Evolutionary conservation across 2,329 filamentous ascomycete species (phyloP).

Genomic region (Phoma sp.): DNA sequence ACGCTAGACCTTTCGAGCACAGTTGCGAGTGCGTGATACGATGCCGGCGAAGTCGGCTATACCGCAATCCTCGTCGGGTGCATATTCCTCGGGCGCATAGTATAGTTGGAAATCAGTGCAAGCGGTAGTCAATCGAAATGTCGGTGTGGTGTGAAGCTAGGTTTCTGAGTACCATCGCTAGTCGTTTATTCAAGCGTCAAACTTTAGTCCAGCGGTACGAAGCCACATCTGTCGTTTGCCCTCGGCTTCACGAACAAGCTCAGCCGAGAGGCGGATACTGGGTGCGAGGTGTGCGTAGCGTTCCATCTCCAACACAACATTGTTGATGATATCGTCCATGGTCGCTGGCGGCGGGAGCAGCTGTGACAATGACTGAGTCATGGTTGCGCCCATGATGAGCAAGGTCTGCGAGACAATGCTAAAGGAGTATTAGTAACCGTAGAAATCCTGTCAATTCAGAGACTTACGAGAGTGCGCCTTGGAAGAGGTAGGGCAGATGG

Average conservation of each 20-base stretch:
- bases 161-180: too few relatives aligned
- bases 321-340: constrained; percentile 78
- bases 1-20: neutral
- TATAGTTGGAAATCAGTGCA: neutral
- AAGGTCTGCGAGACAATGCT: constrained; percentile 84
- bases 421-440: constrained; percentile 16
- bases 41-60: neutral
- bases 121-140: too few relatives aligned
- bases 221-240: constrained; percentile 70
- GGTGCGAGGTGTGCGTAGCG: constrained; percentile 77
- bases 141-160: neutral
- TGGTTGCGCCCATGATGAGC: constrained; percentile 83
- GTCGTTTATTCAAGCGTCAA: constrained; percentile 40
- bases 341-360: constrained; percentile 65
- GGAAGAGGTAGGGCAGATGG: constrained; percentile 86
- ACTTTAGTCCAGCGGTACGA: constrained; percentile 49
- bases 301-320: constrained; percentile 78
- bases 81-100: neutral
- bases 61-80: neutral
- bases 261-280: constrained; percentile 76
- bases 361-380: constrained; percentile 74
- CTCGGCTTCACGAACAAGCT: constrained; percentile 81
- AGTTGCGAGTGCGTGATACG: too few relatives aligned
- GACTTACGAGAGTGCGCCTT: constrained; percentile 71
- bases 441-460: neutral